Percentiles rank a stretch among this genome's conserved stretches.
phyloP scores from a whole-genome alignment of 2,329 filamentous ascomycete species.

The Aspergillus tubingensis region DNA sequence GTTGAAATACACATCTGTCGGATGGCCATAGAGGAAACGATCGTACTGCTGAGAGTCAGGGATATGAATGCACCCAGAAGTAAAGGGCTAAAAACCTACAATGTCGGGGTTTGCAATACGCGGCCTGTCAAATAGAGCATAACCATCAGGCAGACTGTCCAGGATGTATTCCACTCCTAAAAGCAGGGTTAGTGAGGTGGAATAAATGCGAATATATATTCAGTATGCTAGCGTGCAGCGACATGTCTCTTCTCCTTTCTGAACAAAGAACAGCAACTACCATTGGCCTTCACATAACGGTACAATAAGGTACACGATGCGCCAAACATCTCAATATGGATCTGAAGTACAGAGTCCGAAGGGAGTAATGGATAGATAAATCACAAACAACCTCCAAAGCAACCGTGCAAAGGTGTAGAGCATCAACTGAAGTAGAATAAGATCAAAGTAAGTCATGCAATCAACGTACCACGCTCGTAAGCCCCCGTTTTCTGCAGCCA shows the following conservation, averaged over 20 bases:
- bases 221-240: neutral
- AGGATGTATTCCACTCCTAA: conserved; percentile 53
- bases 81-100: conserved; percentile 27
- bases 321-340: neutral
- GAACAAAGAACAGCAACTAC: neutral
- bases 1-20: conserved; percentile 52
- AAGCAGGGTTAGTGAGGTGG: neutral
- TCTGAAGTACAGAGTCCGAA: too few relatives aligned
- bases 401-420: too few relatives aligned
- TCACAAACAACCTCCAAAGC: neutral
- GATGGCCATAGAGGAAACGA: conserved; percentile 61
- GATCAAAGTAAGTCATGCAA: conserved; percentile 1
- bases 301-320: neutral
- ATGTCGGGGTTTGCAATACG: conserved; percentile 41
- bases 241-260: neutral
- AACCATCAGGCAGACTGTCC: conserved; percentile 57
- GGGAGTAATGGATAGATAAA: neutral
- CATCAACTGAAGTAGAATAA: neutral
- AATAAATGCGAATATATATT: neutral
- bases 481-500: conserved; percentile 52
- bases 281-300: neutral
- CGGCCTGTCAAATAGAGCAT: conserved; percentile 53
- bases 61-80: neutral
- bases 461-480: conserved; percentile 36
- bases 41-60: conserved; percentile 44